Evolutionary conservation across 2,329 filamentous ascomycete genomes (phyloP).

Genomic region (Lasiodiplodia sp.): DNA sequence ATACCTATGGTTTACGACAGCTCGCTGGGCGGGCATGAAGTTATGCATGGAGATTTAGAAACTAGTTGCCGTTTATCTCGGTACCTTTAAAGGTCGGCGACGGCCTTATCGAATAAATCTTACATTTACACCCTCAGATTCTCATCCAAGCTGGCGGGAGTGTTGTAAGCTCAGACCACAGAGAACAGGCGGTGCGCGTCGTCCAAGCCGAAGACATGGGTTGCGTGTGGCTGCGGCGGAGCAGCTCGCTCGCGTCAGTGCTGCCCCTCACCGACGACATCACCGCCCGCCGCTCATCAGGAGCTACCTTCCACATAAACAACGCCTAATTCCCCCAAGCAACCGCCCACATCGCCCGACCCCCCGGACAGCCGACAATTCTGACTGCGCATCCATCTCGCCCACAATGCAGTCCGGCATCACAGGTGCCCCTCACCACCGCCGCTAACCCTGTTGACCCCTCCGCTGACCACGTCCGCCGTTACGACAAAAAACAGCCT

Average conservation of each 20-base stretch:
- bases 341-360: background rate
- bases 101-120: slow-evolving; percentile 5
- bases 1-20: background rate
- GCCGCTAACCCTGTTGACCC: background rate
- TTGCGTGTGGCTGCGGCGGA: slow-evolving; percentile 5
- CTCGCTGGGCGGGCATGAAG: slow-evolving; percentile 14
- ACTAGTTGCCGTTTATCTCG: slow-evolving; percentile 10
- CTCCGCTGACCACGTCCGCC: slow-evolving; percentile 32
- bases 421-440: slow-evolving; percentile 60
- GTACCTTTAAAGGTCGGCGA: background rate
- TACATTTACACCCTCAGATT: background rate
- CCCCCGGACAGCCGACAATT: background rate
- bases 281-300: slow-evolving; percentile 24
- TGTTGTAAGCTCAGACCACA: background rate
- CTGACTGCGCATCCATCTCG: background rate
- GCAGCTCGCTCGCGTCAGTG: slow-evolving; percentile 6
- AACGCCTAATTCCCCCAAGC: slow-evolving; percentile 9
- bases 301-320: slow-evolving; percentile 27
- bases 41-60: slow-evolving; percentile 8
- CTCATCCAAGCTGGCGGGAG: background rate
- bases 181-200: background rate
- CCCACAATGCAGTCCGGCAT: slow-evolving; percentile 79
- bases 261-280: slow-evolving; percentile 26
- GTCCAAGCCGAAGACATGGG: background rate
- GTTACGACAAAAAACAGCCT: slow-evolving; percentile 64